phyloP scores from a whole-genome alignment of 2,329 filamentous ascomycete genomes.

The Falciphora oryzae region DNA sequence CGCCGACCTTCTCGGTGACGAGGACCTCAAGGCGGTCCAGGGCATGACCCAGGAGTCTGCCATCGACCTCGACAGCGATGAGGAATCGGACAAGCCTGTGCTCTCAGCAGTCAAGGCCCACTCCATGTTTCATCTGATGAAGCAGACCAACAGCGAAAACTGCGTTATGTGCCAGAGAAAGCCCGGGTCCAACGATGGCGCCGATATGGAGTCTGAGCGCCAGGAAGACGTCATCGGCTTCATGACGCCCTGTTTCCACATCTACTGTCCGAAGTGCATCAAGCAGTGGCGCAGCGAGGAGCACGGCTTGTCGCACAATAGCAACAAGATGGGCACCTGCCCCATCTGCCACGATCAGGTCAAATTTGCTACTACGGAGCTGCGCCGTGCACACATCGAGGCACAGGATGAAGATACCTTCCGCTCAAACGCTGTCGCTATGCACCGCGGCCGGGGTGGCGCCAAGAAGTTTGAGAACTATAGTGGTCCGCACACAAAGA shows the following conservation, averaged over 20 bases:
- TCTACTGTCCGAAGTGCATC: slow-evolving; percentile 74
- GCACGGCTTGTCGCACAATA: slow-evolving; percentile 31
- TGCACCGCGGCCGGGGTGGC: slow-evolving; percentile 1
- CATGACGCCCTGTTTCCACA: slow-evolving; percentile 83
- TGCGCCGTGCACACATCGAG: slow-evolving; percentile 57
- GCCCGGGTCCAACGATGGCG: slow-evolving; percentile 47
- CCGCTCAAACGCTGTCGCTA: not conserved
- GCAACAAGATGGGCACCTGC: slow-evolving; percentile 49
- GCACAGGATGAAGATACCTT: slow-evolving; percentile 45
- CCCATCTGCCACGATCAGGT: slow-evolving; percentile 62
- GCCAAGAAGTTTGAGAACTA: slow-evolving; percentile 61
- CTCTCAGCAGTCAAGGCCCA: slow-evolving; percentile 71
- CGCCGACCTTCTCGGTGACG: slow-evolving; percentile 79
- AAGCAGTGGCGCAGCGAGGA: slow-evolving; percentile 50
- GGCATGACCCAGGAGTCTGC: slow-evolving; percentile 79
- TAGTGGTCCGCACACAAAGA: slow-evolving; percentile 86
- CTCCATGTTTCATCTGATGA: slow-evolving; percentile 78
- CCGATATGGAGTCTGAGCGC: slow-evolving; percentile 52
- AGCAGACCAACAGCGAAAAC: slow-evolving; percentile 69
- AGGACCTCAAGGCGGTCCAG: slow-evolving; percentile 74
- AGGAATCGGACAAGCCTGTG: slow-evolving; percentile 50
- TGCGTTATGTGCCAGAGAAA: slow-evolving; percentile 67
- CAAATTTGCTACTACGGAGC: slow-evolving; percentile 58
- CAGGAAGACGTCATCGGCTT: slow-evolving; percentile 64
- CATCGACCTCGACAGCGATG: slow-evolving; percentile 82